Evolutionary conservation across 163 green algal genomes (phyloP).

Genomic region (Chlamydomonas reinhardtii): DNA sequence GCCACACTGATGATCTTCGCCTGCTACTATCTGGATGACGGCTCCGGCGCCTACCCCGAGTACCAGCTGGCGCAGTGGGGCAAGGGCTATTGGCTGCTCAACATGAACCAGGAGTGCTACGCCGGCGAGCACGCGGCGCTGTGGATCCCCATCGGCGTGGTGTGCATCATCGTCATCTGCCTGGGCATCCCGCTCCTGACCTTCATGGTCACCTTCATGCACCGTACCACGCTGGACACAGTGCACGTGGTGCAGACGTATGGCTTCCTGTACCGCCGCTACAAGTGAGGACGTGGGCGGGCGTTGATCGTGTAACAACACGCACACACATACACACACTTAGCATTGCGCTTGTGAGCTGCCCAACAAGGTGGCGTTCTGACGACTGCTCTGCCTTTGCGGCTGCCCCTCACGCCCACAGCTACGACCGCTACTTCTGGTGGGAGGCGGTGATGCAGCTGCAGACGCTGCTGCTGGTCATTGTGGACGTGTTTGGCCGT

Average conservation of each 20-base stretch:
- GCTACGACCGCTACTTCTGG: constrained; percentile 12
- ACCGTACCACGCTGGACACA: constrained; percentile 22
- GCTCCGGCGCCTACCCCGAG: constrained; percentile 6
- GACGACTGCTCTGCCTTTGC: no score
- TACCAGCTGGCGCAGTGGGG: constrained; percentile 38
- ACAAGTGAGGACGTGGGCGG: constrained; percentile 37
- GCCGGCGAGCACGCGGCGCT: constrained; percentile 26
- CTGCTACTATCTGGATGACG: constrained; percentile 49
- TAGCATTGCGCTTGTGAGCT: no score
- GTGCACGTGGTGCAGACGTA: constrained; percentile 45
- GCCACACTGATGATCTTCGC: constrained; percentile 44
- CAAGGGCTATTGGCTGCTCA: constrained; percentile 35
- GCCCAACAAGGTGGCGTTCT: no score
- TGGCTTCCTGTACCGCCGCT: constrained; percentile 48
- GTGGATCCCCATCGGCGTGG: constrained; percentile 42
- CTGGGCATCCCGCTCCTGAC: constrained; percentile 37
- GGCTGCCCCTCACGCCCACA: neutral
- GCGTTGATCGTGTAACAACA: no score
- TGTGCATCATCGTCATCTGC: constrained; percentile 32
- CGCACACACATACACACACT: no score
- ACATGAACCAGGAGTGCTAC: neutral
- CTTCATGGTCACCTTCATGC: constrained; percentile 37
- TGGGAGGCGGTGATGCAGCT: constrained; percentile 37
- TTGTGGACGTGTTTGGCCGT: constrained; percentile 48
- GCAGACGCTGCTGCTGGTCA: constrained; percentile 47